phyloP scores from a whole-genome alignment of 2,329 filamentous ascomycete species.

The Xylariales sp. region DNA sequence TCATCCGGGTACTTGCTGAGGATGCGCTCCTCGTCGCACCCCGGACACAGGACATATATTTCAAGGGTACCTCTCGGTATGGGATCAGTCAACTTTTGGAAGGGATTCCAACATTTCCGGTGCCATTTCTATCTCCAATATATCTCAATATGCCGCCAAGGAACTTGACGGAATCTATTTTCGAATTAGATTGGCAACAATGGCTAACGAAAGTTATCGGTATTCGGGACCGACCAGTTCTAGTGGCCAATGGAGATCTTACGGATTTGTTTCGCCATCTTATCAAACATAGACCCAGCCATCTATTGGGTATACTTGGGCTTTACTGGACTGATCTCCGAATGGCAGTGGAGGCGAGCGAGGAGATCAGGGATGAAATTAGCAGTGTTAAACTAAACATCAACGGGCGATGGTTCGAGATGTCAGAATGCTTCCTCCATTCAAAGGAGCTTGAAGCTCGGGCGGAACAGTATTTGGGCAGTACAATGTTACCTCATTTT shows the following conservation, averaged over 20 bases:
- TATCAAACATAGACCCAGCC: not conserved
- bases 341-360: not conserved
- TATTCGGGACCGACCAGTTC: not conserved
- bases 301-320: not conserved
- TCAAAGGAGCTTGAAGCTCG: not conserved
- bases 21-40: not conserved
- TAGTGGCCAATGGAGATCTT: not conserved
- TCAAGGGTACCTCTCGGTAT: not conserved
- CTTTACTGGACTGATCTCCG: not conserved
- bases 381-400: not conserved
- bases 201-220: not conserved
- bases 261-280: not conserved
- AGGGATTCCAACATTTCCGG: not conserved
- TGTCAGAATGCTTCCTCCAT: not conserved
- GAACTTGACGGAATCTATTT: no score
- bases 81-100: not conserved
- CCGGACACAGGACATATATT: not conserved
- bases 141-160: not conserved
- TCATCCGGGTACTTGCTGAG: not conserved
- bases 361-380: not conserved
- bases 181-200: no score
- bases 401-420: not conserved
- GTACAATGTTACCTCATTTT: not conserved
- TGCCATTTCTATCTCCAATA: not conserved
- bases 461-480: not conserved